phyloP scores from a whole-genome alignment of 768 basidiomycete species.

The Dendrothele bispora region DNA sequence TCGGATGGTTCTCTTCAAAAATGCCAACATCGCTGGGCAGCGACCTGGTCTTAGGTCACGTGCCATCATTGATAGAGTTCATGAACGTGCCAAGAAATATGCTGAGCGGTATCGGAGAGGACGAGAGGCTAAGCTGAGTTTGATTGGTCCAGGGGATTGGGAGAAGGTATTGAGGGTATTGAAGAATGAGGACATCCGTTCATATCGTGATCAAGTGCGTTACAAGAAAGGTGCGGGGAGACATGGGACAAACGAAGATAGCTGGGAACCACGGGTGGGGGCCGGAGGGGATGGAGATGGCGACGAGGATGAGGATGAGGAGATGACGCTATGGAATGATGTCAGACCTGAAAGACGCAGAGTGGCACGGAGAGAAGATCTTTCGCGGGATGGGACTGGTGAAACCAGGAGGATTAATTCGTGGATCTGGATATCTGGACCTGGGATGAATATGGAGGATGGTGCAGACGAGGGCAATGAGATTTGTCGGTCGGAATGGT shows the following conservation, averaged over 20 bases:
- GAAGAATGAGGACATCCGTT: neutral
- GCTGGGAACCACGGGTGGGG: neutral
- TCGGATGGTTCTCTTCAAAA: conserved; percentile 2
- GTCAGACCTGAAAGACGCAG: neutral
- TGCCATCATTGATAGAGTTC: neutral
- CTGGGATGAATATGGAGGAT: neutral
- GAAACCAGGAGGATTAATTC: neutral
- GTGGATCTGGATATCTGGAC: neutral
- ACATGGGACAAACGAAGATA: neutral
- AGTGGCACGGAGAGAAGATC: too few species aligned
- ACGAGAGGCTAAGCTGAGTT: neutral
- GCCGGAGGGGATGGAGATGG: neutral
- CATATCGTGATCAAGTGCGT: neutral
- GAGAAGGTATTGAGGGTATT: neutral
- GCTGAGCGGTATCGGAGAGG: neutral
- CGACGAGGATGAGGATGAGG: neutral
- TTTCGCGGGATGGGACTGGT: neutral
- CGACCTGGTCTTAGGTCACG: neutral
- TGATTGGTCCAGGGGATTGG: neutral
- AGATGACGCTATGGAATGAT: neutral
- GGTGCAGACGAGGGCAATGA: neutral
- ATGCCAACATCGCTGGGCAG: conserved; percentile 5
- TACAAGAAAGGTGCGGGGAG: neutral
- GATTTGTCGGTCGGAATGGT: conserved; percentile 23
- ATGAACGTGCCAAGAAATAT: neutral